Evolutionary conservation across 2,329 filamentous ascomycete genomes (phyloP).

Genomic region (Fusarium scirpi): DNA sequence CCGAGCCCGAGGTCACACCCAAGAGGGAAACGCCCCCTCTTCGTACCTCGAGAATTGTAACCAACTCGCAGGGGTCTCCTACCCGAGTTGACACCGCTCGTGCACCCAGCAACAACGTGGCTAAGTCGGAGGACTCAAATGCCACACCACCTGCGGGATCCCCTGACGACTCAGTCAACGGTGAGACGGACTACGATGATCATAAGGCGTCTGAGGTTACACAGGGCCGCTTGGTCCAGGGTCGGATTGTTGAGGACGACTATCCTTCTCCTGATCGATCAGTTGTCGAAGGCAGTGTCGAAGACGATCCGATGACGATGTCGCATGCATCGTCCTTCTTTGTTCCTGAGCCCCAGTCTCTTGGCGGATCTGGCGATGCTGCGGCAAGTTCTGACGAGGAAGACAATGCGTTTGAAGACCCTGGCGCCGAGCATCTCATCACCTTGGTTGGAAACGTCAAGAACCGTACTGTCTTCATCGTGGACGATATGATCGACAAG

Average conservation of each 20-base stretch:
- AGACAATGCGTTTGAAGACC: constrained; percentile 86
- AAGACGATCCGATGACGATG: constrained; percentile 86
- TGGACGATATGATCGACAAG: constrained; percentile 99
- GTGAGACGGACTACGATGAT: constrained; percentile 74
- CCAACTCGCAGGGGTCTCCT: constrained; percentile 60
- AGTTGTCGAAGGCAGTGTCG: constrained; percentile 73
- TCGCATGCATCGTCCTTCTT: constrained; percentile 86
- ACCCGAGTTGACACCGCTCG: constrained; percentile 48
- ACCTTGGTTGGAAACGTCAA: constrained; percentile 97
- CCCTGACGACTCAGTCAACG: constrained; percentile 49
- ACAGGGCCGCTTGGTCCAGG: constrained; percentile 89
- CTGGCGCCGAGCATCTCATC: constrained; percentile 90
- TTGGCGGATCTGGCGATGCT: constrained; percentile 88
- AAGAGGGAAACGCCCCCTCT: constrained; percentile 39
- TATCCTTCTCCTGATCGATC: constrained; percentile 83
- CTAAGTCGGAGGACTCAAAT: constrained; percentile 29
- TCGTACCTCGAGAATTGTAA: constrained; percentile 50
- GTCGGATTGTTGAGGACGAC: constrained; percentile 95
- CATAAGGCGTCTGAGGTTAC: constrained; percentile 89
- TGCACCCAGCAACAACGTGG: constrained; percentile 19
- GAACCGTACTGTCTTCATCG: constrained; percentile 88
- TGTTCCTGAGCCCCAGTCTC: constrained; percentile 72
- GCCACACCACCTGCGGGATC: constrained; percentile 43
- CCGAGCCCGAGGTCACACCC: constrained; percentile 37
- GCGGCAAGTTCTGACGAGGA: constrained; percentile 90